Evolutionary conservation across 306 rosid genomes (phyloP).

Genomic region (Castanea crenata): DNA sequence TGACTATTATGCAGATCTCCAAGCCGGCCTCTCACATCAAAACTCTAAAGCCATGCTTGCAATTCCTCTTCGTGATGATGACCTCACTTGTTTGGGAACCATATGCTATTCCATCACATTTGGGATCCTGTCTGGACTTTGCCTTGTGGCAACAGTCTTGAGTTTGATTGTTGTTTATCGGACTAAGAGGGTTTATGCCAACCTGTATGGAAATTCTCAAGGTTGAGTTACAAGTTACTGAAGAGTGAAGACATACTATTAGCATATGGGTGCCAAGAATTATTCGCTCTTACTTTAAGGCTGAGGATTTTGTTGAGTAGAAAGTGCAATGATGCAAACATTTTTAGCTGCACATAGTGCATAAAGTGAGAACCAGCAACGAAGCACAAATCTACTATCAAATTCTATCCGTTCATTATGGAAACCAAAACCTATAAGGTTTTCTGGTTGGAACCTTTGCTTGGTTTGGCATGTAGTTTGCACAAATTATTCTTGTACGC

Average conservation of each 20-base stretch:
- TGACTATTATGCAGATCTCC: conserved; percentile 67
- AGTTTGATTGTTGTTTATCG: conserved; percentile 49
- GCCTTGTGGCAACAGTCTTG: conserved; percentile 47
- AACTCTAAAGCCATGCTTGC: background rate
- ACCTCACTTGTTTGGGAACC: conserved; percentile 49
- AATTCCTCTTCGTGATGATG: conserved; percentile 18
- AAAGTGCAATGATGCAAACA: background rate
- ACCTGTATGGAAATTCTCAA: conserved; percentile 43
- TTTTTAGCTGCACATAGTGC: background rate
- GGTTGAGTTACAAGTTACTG: conserved; percentile 22
- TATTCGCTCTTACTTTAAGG: background rate
- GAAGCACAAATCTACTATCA: background rate
- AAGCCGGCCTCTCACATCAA: conserved; percentile 22
- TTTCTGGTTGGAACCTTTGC: background rate
- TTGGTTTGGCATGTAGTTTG: background rate
- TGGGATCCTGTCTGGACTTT: conserved; percentile 55
- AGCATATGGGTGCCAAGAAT: background rate
- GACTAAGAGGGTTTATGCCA: conserved; percentile 59
- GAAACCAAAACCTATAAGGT: background rate
- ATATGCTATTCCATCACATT: conserved; percentile 65
- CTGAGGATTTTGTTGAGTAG: background rate
- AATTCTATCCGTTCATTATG: background rate
- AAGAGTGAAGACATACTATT: background rate
- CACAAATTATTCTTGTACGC: background rate
- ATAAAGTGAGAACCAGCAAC: background rate